Conservation (phyloP, 2,329 filamentous ascomycete genomes). For the Davidsoniella australis region DNA sequence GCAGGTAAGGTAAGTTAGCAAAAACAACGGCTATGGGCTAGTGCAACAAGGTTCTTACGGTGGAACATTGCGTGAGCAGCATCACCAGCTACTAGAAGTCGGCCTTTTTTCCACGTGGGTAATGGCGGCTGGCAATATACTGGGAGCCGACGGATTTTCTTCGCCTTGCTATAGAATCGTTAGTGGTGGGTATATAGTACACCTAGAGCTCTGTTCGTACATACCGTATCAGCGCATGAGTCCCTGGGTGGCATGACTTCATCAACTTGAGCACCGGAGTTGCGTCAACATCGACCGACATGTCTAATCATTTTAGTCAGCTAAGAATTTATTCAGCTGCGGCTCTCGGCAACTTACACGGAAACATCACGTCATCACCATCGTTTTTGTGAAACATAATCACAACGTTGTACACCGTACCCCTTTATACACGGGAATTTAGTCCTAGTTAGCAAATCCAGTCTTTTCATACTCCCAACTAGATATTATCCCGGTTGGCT, state of each 20-base stretch:
- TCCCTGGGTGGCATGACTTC: constrained; percentile 14
- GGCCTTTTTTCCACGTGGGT: constrained; percentile 19
- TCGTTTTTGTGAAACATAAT: constrained; percentile 17
- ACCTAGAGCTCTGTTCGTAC: background rate
- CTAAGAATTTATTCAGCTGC: no score
- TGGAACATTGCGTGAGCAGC: constrained; percentile 24
- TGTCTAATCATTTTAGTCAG: no score
- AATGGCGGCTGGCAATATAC: constrained; percentile 21
- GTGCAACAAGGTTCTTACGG: background rate
- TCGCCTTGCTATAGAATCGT: constrained; percentile 18
- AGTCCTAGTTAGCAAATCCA: constrained; percentile 1
- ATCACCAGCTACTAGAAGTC: constrained; percentile 21
- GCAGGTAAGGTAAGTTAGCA: background rate
- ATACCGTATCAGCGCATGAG: background rate
- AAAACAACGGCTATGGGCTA: constrained; percentile 7
- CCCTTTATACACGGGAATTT: constrained; percentile 13
- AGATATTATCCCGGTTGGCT: background rate
- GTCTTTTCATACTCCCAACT: background rate
- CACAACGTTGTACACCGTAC: constrained; percentile 21
- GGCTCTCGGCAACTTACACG: no score
- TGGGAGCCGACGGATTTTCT: constrained; percentile 21
- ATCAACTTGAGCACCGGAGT: constrained; percentile 13
- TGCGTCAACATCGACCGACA: no score
- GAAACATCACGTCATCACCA: no score
- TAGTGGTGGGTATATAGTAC: background rate